Conservation (phyloP, 2,329 filamentous ascomycete species). For the Zalaria sp. region DNA sequence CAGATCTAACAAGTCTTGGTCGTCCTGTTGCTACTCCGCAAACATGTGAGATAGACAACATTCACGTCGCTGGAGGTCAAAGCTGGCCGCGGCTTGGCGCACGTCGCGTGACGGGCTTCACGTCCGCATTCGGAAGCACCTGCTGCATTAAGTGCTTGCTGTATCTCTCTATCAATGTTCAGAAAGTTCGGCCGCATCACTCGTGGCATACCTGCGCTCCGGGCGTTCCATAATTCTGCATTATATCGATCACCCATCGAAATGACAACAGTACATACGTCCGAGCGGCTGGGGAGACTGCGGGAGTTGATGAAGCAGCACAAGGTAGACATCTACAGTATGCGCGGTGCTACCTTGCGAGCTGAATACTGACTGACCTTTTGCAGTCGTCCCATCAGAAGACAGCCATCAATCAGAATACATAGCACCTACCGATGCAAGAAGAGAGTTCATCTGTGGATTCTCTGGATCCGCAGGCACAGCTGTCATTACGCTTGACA, state of each 20-base stretch:
- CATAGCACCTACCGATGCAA: slow-evolving; percentile 86
- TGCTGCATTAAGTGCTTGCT: neutral
- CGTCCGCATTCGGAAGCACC: neutral
- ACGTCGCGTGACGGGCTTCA: too few relatives aligned
- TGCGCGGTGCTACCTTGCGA: slow-evolving; percentile 5
- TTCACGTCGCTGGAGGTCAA: too few relatives aligned
- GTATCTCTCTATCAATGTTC: slow-evolving; percentile 1
- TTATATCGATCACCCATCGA: slow-evolving; percentile 20
- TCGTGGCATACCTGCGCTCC: slow-evolving; percentile 3
- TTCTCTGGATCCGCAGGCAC: slow-evolving; percentile 93
- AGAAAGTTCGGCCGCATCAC: slow-evolving; percentile 1
- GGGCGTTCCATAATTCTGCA: slow-evolving; percentile 11
- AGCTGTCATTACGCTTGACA: slow-evolving; percentile 72
- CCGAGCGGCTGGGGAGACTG: slow-evolving; percentile 59
- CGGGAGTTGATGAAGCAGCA: slow-evolving; percentile 76
- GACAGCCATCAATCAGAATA: slow-evolving; percentile 97
- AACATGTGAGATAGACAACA: too few relatives aligned
- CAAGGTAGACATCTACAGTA: slow-evolving; percentile 87
- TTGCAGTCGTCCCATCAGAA: slow-evolving; percentile 81
- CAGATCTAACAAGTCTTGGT: too few relatives aligned
- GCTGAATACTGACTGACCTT: slow-evolving; percentile 22
- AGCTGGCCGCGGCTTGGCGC: too few relatives aligned
- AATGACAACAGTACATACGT: slow-evolving; percentile 72
- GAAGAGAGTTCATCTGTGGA: slow-evolving; percentile 82
- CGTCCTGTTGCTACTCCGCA: too few relatives aligned